Conservation (phyloP, 495 filamentous ascomycete species). For the Neurospora pannonica region DNA sequence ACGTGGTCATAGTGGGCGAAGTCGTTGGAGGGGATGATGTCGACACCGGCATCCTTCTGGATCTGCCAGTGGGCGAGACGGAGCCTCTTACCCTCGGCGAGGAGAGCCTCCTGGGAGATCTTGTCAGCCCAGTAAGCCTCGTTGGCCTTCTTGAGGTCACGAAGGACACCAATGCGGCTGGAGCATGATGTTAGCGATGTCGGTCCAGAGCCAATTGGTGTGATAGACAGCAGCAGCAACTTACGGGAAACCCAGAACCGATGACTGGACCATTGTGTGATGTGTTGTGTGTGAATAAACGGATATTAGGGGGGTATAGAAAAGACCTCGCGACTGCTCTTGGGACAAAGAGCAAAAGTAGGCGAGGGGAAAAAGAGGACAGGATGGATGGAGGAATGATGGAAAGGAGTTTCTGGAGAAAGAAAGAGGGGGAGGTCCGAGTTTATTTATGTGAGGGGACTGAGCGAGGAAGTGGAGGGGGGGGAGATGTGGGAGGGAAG, state of each 20-base stretch:
- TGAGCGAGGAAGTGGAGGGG: conserved; percentile 4
- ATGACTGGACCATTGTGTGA: conserved; percentile 69
- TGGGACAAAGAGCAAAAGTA: not conserved
- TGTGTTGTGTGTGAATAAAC: not conserved
- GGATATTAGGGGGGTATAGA: not conserved
- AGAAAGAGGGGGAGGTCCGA: conserved; percentile 1
- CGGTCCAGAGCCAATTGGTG: conserved; percentile 47
- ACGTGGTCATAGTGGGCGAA: conserved; percentile 98
- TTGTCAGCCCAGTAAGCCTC: conserved; percentile 97
- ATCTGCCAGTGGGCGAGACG: conserved; percentile 97
- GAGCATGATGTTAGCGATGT: conserved; percentile 18
- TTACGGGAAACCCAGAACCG: conserved; percentile 30
- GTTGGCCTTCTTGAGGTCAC: conserved; percentile 99
- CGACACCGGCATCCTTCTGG: conserved; percentile 94
- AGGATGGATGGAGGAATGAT: conserved; percentile 1
- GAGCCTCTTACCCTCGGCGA: conserved; percentile 90
- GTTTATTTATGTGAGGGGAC: conserved; percentile 1
- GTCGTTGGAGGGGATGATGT: conserved; percentile 97
- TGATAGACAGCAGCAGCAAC: conserved; percentile 3
- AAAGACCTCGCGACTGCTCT: not conserved
- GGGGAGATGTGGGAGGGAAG: conserved; percentile 3
- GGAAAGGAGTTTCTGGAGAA: conserved; percentile 2
- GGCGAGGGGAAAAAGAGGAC: not conserved
- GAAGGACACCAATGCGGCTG: conserved; percentile 85
- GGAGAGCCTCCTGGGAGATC: conserved; percentile 75